Evolutionary conservation across 2,329 filamentous ascomycete species (phyloP).

Genomic region (Catunica adiposa): DNA sequence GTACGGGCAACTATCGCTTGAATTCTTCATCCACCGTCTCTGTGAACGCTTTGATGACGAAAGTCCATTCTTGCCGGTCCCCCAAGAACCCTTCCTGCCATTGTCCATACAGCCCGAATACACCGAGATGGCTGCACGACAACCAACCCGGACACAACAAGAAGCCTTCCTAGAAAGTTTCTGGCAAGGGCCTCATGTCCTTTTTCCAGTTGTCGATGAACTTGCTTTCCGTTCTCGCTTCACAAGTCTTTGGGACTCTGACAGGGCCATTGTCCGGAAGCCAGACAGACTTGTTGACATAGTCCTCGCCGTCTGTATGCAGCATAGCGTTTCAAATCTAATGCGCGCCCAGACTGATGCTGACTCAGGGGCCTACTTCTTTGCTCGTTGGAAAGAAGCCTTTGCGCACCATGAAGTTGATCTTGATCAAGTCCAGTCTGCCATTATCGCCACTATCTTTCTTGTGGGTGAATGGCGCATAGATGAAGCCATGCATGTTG

Average conservation of each 20-base stretch:
- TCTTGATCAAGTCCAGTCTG: constrained; percentile 9
- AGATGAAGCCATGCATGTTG: constrained; percentile 5
- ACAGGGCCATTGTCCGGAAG: not conserved
- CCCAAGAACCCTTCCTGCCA: constrained; percentile 6
- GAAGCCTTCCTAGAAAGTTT: not conserved
- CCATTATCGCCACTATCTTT: constrained; percentile 2
- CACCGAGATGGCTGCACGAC: not conserved
- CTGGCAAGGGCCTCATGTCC: constrained; percentile 1
- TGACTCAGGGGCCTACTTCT: not conserved
- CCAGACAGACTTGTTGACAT: constrained; percentile 1
- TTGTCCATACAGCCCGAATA: not conserved
- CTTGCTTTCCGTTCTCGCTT: not conserved
- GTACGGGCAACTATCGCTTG: constrained; percentile 9
- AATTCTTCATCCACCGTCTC: constrained; percentile 8
- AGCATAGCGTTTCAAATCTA: not conserved
- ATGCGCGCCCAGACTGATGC: not conserved
- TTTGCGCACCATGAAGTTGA: constrained; percentile 2
- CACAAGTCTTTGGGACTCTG: not conserved
- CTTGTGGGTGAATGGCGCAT: not conserved
- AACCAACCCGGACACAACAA: not conserved
- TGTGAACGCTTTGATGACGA: constrained; percentile 2
- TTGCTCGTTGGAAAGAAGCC: constrained; percentile 6
- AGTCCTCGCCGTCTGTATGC: constrained; percentile 6
- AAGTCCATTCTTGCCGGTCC: constrained; percentile 2
- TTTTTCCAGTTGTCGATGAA: constrained; percentile 9